Evolutionary conservation across 331 rosid genomes (phyloP).

Genomic region (Quercus tomentella): DNA sequence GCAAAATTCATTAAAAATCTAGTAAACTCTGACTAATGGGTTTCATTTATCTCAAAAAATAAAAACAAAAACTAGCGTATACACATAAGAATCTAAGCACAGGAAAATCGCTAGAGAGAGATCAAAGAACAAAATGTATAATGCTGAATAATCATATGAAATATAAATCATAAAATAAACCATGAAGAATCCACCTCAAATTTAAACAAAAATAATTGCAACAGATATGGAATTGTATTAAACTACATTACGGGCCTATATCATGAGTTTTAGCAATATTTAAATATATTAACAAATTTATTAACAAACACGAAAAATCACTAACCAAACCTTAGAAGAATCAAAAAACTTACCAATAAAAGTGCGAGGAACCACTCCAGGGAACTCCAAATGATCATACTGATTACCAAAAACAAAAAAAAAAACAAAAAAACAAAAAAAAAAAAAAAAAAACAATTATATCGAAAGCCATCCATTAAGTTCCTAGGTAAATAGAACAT

Average conservation of each 20-base stretch:
- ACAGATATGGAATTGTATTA: not conserved
- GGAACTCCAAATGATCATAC: conserved; percentile 96
- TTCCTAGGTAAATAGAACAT: conserved; percentile 1
- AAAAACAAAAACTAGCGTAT: not conserved
- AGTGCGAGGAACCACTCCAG: conserved; percentile 95
- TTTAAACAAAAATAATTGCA: not conserved
- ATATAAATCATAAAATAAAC: not conserved
- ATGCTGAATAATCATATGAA: not conserved
- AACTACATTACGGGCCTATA: not conserved
- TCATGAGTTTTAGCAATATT: not conserved
- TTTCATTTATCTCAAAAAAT: not conserved
- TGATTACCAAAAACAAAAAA: conserved; percentile 17
- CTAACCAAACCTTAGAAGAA: not conserved
- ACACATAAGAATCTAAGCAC: not conserved
- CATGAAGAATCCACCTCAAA: not conserved
- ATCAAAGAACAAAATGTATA: not conserved
- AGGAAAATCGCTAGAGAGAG: not conserved
- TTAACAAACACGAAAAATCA: not conserved
- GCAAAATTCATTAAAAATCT: not conserved
- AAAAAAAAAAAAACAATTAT: conserved; percentile 5
- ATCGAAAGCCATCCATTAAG: conserved; percentile 3
- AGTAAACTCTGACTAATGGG: not conserved
- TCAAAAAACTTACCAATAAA: conserved; percentile 60
- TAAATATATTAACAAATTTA: not conserved
- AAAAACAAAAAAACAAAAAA: not conserved